A percentile compares a stretch with the other conserved stretches of the same genome.
Conservation (phyloP, 495 filamentous ascomycete genomes). For the Letharia lupina region DNA sequence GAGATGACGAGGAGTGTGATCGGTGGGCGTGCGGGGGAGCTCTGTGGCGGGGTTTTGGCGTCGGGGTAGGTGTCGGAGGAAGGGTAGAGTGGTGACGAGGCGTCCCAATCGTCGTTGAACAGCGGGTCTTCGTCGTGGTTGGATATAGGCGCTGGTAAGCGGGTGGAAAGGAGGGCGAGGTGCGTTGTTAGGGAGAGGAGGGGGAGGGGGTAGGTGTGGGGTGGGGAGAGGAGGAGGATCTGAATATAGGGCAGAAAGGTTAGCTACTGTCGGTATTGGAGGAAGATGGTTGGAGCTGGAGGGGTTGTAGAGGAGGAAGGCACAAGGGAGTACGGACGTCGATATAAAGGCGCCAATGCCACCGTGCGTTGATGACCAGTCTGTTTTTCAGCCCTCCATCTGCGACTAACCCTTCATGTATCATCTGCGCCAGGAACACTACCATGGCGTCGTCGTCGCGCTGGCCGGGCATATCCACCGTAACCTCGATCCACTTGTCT, state of each 20-base stretch:
- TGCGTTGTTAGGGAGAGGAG: slow-evolving; percentile 88
- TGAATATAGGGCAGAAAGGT: slow-evolving; percentile 28
- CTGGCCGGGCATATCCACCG: slow-evolving; percentile 27
- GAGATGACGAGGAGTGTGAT: slow-evolving; percentile 83
- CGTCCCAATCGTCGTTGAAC: slow-evolving; percentile 97
- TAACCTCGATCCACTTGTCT: slow-evolving; percentile 29
- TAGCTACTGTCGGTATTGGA: neutral
- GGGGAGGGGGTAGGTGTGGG: slow-evolving; percentile 75
- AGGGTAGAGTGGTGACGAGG: slow-evolving; percentile 67
- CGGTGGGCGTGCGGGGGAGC: slow-evolving; percentile 49
- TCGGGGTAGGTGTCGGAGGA: slow-evolving; percentile 22
- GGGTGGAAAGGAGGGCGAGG: slow-evolving; percentile 84
- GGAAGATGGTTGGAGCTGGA: neutral
- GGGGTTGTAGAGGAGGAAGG: slow-evolving; percentile 7
- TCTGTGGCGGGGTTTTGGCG: neutral
- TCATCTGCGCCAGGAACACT: slow-evolving; percentile 76
- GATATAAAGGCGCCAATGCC: slow-evolving; percentile 93
- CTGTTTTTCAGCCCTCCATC: slow-evolving; percentile 59
- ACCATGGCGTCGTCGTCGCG: slow-evolving; percentile 87
- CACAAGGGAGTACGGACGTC: slow-evolving; percentile 54
- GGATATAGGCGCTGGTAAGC: slow-evolving; percentile 74
- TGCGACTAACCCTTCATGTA: slow-evolving; percentile 79
- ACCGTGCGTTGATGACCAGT: slow-evolving; percentile 76
- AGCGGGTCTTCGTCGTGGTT: slow-evolving; percentile 88
- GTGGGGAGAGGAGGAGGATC: slow-evolving; percentile 90